Base-by-base conservation (phyloP, 805 yeast genomes). In the Yarrowia sp. region DNA sequence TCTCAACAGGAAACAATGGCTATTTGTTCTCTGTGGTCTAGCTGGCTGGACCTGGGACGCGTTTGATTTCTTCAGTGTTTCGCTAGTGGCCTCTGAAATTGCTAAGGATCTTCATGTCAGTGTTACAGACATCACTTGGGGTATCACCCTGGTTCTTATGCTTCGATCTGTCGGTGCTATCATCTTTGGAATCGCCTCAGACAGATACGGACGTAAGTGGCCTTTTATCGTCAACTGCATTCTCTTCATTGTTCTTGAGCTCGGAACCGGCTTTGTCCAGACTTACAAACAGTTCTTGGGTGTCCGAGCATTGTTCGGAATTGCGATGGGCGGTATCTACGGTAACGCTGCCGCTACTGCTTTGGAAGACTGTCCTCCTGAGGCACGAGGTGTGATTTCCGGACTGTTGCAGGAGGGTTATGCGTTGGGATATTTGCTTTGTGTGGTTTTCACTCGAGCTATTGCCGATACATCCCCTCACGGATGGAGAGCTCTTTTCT, bases 11-110 rank as follows among this genome's bases (percentile, higher is more conserved):
- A 80, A 76, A 69, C 88, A 87, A 72, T 88, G 92, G 90, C 80
- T 82, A 68, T 84, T 83, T 69, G 86, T 88, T 73, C 73, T 81
- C 20, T 79, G 86, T 73, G 91, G 89, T 0, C 84, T 86, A 71
- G 74, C 78, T 36, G 89, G 87, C 34, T 89, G 93, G 92, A 81
- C 89, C 1, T 81, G 87, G 83, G 93, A 87, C 73, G 87, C 91
- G 2, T 83, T 88, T 76, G 92, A 88, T 72, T 89, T 86, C 76
- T 89, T 89, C 74, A 78, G 85, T 40, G 87, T 86, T 9, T 83
- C 89, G 12, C 80, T 87, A 55, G 83, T 86, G 66, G 87, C 84
- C 5, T 68, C 82, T 1, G 75, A 79, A 2, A 80, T 89, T 64
- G 88, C 91, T 24, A 72, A 75, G 47, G 73, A 83, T 1, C 82